phyloP scores from a whole-genome alignment of 495 filamentous ascomycete genomes.

The Talaromyces wortmannii region DNA sequence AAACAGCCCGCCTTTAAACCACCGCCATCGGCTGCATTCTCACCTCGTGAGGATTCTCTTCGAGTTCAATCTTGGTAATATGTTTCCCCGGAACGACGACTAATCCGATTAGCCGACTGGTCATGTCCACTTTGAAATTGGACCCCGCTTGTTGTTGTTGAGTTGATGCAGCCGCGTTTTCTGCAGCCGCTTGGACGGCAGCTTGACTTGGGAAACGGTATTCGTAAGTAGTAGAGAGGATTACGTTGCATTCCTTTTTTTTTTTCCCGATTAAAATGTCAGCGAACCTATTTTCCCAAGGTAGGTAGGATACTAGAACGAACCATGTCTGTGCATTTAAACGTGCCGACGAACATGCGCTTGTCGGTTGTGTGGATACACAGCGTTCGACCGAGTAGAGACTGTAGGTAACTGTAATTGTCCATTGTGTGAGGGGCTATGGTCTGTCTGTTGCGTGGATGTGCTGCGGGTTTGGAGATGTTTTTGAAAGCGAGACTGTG shows the following conservation, averaged over 20 bases:
- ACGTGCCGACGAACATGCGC: constrained; percentile 80
- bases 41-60: constrained; percentile 43
- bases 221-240: constrained; percentile 78
- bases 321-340: constrained; percentile 94
- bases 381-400: constrained; percentile 47
- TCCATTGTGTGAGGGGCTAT: constrained; percentile 21
- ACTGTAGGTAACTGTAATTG: constrained; percentile 33
- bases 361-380: constrained; percentile 76
- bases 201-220: constrained; percentile 66
- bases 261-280: neutral
- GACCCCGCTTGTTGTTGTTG: constrained; percentile 2
- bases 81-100: constrained; percentile 84
- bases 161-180: constrained; percentile 21
- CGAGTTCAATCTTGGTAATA: constrained; percentile 82
- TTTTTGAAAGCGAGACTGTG: neutral
- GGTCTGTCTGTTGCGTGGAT: neutral
- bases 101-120: constrained; percentile 77
- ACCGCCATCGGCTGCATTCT: neutral
- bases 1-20: neutral
- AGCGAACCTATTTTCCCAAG: neutral
- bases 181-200: constrained; percentile 32
- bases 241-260: constrained; percentile 70
- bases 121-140: constrained; percentile 60
- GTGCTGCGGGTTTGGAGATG: neutral
- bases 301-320: constrained; percentile 9